These are phyloP conservation scores for Cyclotella cryptica DNA, from an alignment of 108 stramenopile genomes.

Conservation along the genomic window DNA sequence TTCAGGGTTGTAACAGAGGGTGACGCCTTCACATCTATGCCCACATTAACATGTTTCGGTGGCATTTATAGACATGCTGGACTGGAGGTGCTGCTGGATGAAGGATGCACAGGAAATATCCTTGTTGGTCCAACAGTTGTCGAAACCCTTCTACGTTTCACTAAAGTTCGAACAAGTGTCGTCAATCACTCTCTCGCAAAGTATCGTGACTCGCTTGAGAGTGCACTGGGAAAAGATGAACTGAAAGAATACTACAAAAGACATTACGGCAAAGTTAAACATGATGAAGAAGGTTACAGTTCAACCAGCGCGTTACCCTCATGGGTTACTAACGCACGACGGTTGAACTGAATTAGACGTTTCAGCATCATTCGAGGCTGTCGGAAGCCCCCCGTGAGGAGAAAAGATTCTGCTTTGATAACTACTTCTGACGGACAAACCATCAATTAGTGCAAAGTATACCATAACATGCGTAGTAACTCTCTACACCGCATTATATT, in stretches of 20 bases:
- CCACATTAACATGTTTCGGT: conserved; percentile 53
- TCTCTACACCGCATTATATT: too few relatives aligned
- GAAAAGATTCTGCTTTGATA: too few relatives aligned
- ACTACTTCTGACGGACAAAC: too few relatives aligned
- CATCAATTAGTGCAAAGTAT: too few relatives aligned
- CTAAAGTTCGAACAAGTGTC: conserved; percentile 74
- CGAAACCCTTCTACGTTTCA: conserved; percentile 82
- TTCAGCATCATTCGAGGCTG: too few relatives aligned
- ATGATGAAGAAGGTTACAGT: conserved; percentile 22
- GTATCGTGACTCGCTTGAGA: conserved; percentile 79
- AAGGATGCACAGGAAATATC: conserved; percentile 81
- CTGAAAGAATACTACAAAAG: conserved; percentile 76
- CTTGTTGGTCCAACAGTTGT: conserved; percentile 85
- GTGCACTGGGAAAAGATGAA: conserved; percentile 64
- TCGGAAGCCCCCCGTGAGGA: too few relatives aligned
- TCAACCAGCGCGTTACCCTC: conserved; percentile 32
- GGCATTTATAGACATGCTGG: conserved; percentile 84
- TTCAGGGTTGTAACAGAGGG: conserved; percentile 82
- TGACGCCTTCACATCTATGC: conserved; percentile 77
- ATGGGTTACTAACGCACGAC: conserved; percentile 45
- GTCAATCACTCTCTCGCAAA: conserved; percentile 69
- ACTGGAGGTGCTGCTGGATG: conserved; percentile 78
- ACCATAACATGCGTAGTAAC: too few relatives aligned
- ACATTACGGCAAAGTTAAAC: conserved; percentile 55
- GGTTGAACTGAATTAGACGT: background rate